phyloP scores from a whole-genome alignment of 495 filamentous ascomycete species.

The Aspergillus incahuasiensis region DNA sequence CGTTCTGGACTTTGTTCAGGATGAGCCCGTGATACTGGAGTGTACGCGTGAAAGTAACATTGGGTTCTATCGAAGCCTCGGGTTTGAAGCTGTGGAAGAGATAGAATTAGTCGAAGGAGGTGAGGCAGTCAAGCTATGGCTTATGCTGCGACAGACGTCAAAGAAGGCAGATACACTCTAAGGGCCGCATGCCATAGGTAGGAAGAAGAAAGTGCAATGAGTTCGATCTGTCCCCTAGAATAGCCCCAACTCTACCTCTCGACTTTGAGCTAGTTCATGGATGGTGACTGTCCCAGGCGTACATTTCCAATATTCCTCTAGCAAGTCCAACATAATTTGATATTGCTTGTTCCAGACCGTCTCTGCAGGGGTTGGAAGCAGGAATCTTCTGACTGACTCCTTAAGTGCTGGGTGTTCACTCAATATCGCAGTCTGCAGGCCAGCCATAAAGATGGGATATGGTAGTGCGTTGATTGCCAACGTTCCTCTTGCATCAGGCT shows the following conservation, averaged over 20 bases:
- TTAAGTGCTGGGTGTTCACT: conserved; percentile 20
- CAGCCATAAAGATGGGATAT: conserved; percentile 28
- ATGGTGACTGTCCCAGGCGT: conserved; percentile 15
- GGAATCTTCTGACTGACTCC: conserved; percentile 13
- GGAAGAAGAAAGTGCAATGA: no score
- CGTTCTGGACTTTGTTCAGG: conserved; percentile 11
- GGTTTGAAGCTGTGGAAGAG: conserved; percentile 23
- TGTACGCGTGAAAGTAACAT: conserved; percentile 24
- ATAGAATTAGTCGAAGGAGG: conserved; percentile 20
- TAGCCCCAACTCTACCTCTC: conserved; percentile 28
- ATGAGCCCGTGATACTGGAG: conserved; percentile 22
- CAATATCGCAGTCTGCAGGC: conserved; percentile 22
- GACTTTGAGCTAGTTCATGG: conserved; percentile 22
- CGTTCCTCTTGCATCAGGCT: conserved; percentile 12
- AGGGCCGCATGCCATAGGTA: no score
- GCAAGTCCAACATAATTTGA: conserved; percentile 17
- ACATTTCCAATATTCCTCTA: conserved; percentile 30
- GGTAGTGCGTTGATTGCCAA: conserved; percentile 28
- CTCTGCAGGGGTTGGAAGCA: background rate
- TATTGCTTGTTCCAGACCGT: background rate
- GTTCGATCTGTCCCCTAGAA: conserved; percentile 15
- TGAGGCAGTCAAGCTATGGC: conserved; percentile 22
- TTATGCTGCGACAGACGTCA: conserved; percentile 18
- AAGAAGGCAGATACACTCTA: no score
- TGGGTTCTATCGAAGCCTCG: conserved; percentile 24